These are phyloP conservation scores for Mucor saturninus DNA, from an alignment of 371 early-diverging fungal species.

Conservation along the genomic window DNA sequence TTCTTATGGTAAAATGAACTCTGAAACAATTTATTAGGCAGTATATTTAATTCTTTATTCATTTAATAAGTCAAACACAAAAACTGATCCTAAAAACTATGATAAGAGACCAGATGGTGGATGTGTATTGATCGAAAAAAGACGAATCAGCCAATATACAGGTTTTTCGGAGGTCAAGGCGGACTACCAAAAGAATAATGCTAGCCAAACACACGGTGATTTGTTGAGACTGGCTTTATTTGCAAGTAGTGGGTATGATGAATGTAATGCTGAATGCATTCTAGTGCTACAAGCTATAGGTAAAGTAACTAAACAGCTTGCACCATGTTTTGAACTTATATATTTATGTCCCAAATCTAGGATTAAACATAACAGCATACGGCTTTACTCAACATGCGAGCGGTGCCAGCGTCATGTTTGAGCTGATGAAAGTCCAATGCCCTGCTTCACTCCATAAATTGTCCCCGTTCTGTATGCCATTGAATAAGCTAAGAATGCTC, in stretches of 20 bases:
- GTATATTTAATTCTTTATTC: slow-evolving; percentile 24
- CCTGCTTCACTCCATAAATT: slow-evolving; percentile 16
- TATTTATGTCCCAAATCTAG: slow-evolving; percentile 19
- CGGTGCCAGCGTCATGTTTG: slow-evolving; percentile 22
- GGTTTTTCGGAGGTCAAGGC: slow-evolving; percentile 26
- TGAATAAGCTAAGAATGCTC: slow-evolving; percentile 19
- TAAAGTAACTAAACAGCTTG: slow-evolving; percentile 20
- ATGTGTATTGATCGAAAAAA: slow-evolving; percentile 20
- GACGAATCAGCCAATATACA: slow-evolving; percentile 19
- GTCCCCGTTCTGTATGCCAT: slow-evolving; percentile 15
- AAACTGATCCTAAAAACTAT: slow-evolving; percentile 17
- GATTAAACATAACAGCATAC: slow-evolving; percentile 21
- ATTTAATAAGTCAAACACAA: slow-evolving; percentile 24
- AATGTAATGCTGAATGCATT: slow-evolving; percentile 19
- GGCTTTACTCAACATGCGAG: slow-evolving; percentile 23
- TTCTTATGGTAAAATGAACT: slow-evolving; percentile 26
- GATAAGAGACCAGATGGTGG: slow-evolving; percentile 21
- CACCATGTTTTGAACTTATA: slow-evolving; percentile 13
- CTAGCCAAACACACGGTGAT: slow-evolving; percentile 20
- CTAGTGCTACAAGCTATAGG: slow-evolving; percentile 24
- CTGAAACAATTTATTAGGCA: slow-evolving; percentile 22
- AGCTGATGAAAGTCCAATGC: slow-evolving; percentile 23
- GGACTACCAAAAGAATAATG: slow-evolving; percentile 22
- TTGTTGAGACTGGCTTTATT: slow-evolving; percentile 20
- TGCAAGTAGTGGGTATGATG: slow-evolving; percentile 20